These are phyloP conservation scores for Xylariomycetidae sp. DNA, from an alignment of 2,329 filamentous ascomycete species.

Conservation along the genomic window DNA sequence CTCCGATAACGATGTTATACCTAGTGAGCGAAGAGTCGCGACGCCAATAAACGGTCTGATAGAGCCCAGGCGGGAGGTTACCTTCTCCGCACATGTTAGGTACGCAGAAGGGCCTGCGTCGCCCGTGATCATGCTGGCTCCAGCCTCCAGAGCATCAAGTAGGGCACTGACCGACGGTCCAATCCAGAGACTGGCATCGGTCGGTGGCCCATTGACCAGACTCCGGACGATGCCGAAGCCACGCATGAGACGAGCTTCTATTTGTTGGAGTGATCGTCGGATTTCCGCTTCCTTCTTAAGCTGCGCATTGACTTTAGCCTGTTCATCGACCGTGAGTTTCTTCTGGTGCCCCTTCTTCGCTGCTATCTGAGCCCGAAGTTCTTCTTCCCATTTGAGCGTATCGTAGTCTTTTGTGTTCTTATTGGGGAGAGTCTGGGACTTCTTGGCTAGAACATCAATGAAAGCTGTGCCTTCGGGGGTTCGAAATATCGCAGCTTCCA, in stretches of 20 bases:
- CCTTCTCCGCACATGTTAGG: constrained; percentile 71
- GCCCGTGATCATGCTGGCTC: constrained; percentile 76
- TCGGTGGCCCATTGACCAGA: constrained; percentile 82
- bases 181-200: constrained; percentile 84
- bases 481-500: constrained; percentile 88
- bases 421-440: constrained; percentile 65
- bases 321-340: constrained; percentile 87
- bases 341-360: constrained; percentile 87
- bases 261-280: constrained; percentile 62
- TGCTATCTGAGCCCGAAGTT: constrained; percentile 80
- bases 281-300: constrained; percentile 81
- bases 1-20: constrained; percentile 66
- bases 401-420: constrained; percentile 96
- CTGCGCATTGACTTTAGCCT: constrained; percentile 85
- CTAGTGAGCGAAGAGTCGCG: constrained; percentile 76
- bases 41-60: constrained; percentile 81
- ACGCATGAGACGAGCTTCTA: constrained; percentile 69
- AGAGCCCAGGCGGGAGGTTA: constrained; percentile 68
- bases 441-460: constrained; percentile 85
- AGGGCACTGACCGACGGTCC: constrained; percentile 72
- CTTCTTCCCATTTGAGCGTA: constrained; percentile 94
- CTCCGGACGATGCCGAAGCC: constrained; percentile 82
- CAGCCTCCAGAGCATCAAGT: constrained; percentile 70
- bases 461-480: constrained; percentile 86
- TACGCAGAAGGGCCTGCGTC: constrained; percentile 75